Percentiles rank a stretch among this genome's conserved stretches.
Evolutionary conservation across 495 filamentous ascomycete species (phyloP).

Genomic region (Penicillium macrosclerotiorum): DNA sequence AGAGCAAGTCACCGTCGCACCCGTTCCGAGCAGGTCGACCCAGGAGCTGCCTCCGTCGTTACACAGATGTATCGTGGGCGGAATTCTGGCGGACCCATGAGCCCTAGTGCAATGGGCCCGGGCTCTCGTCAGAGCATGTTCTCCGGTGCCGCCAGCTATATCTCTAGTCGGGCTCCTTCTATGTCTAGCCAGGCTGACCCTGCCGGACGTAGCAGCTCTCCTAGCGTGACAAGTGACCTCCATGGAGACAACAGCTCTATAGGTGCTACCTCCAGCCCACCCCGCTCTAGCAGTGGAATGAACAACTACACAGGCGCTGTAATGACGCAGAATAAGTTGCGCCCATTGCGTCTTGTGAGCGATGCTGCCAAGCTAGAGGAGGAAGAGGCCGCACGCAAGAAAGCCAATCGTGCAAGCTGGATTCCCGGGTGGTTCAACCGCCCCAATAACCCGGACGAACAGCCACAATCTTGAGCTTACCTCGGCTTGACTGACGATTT

Average conservation of each 20-base stretch:
- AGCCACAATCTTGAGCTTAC: slow-evolving; percentile 11
- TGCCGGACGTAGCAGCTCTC: slow-evolving; percentile 50
- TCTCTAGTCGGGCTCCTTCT: slow-evolving; percentile 47
- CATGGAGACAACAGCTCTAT: slow-evolving; percentile 49
- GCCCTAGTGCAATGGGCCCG: slow-evolving; percentile 48
- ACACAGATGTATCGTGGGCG: slow-evolving; percentile 81
- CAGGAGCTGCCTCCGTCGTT: slow-evolving; percentile 65
- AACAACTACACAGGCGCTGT: slow-evolving; percentile 55
- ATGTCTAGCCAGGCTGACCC: slow-evolving; percentile 46
- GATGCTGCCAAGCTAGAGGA: slow-evolving; percentile 44
- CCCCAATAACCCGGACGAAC: slow-evolving; percentile 23
- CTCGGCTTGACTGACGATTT: too few relatives aligned
- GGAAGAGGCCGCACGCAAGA: slow-evolving; percentile 53
- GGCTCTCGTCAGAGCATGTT: slow-evolving; percentile 47
- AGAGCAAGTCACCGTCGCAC: slow-evolving; percentile 59
- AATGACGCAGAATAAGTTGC: slow-evolving; percentile 73
- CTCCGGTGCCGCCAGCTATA: slow-evolving; percentile 38
- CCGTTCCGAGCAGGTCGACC: slow-evolving; percentile 67
- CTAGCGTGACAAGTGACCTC: slow-evolving; percentile 59
- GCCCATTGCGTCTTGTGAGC: slow-evolving; percentile 79
- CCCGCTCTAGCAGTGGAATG: slow-evolving; percentile 54
- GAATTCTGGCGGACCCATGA: slow-evolving; percentile 55
- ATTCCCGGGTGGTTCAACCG: slow-evolving; percentile 55
- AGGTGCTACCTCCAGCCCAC: slow-evolving; percentile 53
- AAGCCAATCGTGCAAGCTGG: slow-evolving; percentile 61